Percentiles rank a stretch among this genome's conserved stretches.
phyloP scores from a whole-genome alignment of 164 flowering plant genomes.

The Vitis labrusca region DNA sequence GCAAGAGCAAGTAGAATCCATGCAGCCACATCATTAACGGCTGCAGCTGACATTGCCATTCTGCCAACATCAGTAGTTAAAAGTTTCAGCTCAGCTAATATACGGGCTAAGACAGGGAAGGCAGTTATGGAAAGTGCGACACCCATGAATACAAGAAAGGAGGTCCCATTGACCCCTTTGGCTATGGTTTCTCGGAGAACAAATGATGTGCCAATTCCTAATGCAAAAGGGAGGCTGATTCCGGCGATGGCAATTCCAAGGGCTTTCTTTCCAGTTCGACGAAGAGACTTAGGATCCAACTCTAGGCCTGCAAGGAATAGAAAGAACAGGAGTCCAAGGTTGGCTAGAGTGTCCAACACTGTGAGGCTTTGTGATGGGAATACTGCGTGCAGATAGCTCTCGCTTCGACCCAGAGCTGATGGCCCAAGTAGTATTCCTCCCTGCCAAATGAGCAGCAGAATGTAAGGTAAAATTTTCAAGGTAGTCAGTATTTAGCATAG shows the following conservation, averaged over 20 bases:
- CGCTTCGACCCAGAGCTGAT: constrained; percentile 66
- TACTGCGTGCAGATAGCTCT: constrained; percentile 39
- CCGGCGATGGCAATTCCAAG: constrained; percentile 67
- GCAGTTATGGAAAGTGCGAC: constrained; percentile 87
- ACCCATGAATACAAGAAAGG: constrained; percentile 82
- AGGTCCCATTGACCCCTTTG: constrained; percentile 36
- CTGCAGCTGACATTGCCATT: constrained; percentile 92
- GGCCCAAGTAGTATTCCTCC: constrained; percentile 86
- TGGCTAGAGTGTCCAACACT: constrained; percentile 78
- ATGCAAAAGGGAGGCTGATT: constrained; percentile 58
- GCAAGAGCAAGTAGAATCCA: constrained; percentile 87
- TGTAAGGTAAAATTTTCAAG: background rate
- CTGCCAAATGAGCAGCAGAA: constrained; percentile 25
- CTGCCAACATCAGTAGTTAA: constrained; percentile 79
- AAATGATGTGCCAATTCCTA: constrained; percentile 68
- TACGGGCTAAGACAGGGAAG: constrained; percentile 83
- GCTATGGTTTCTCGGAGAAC: constrained; percentile 54
- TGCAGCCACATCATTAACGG: constrained; percentile 78
- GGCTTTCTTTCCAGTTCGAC: constrained; percentile 60
- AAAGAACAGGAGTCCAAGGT: constrained; percentile 77
- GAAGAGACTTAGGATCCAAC: constrained; percentile 51
- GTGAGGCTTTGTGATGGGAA: constrained; percentile 65
- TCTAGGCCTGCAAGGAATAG: constrained; percentile 77
- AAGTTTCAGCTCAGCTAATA: constrained; percentile 77
- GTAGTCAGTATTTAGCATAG: too few relatives aligned